Conservation (phyloP, 768 basidiomycete genomes). For the Botryobasidium botryosum region DNA sequence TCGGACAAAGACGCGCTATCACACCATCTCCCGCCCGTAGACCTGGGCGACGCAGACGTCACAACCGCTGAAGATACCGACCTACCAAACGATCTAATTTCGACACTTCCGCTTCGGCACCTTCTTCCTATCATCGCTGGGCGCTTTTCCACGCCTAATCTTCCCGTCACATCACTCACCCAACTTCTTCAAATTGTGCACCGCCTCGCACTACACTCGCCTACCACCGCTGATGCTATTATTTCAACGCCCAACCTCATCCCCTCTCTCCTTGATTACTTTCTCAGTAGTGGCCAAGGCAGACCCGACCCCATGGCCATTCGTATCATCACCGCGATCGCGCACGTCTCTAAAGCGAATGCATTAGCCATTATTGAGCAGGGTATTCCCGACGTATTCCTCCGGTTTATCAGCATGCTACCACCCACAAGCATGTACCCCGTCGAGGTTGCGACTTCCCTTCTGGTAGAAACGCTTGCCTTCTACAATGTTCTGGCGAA, state of each 20-base stretch:
- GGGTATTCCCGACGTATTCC: constrained; percentile 37
- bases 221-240: constrained; percentile 34
- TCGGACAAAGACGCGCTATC: constrained; percentile 19
- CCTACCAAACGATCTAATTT: constrained; percentile 15
- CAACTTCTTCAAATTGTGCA: constrained; percentile 44
- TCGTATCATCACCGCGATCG: constrained; percentile 38
- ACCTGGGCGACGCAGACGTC: no score
- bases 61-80: neutral
- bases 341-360: constrained; percentile 46
- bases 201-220: constrained; percentile 44
- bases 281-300: constrained; percentile 22
- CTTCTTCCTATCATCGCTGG: constrained; percentile 36
- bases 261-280: constrained; percentile 31
- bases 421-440: constrained; percentile 23
- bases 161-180: constrained; percentile 31
- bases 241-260: constrained; percentile 36
- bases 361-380: constrained; percentile 37
- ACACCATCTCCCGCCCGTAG: neutral
- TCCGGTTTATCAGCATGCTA: constrained; percentile 51
- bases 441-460: constrained; percentile 13
- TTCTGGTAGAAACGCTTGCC: constrained; percentile 40
- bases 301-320: constrained; percentile 34
- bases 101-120: constrained; percentile 26
- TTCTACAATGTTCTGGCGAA: constrained; percentile 49
- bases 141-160: constrained; percentile 20